Evolutionary conservation across 495 filamentous ascomycete genomes (phyloP), one percentile per base, ranked within the genome.

Genomic region (Opeltia flavorubescens): DNA sequence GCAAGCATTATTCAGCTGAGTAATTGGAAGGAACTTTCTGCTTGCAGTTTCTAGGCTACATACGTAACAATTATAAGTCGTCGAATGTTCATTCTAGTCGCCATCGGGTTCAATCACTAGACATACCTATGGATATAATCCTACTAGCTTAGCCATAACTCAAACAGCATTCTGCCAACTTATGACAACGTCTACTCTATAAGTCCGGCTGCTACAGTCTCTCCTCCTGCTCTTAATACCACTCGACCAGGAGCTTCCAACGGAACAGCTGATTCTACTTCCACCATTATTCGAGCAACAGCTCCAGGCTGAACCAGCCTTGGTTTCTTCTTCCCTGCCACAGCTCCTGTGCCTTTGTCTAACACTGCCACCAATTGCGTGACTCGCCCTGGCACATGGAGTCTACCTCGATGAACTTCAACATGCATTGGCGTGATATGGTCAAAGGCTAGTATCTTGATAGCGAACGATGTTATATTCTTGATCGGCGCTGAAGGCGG

Each of bases 381-480:
- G 39, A 96, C 81, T 49, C 74, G 78, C 2, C 83, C 91, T 0
- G 86, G 72, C 0, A 78, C 76, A 62, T 94, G 83, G 46, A 95
- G 65, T 25, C 86, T 71, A 2, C 93, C 93, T 21, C 84, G 69
- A 60, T 93, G 87, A 15, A 96, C 75, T 56, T 95, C 91, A 29
- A 95, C 79, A 47, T 74, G 70, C 79, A 88, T 88, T 2, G 91
- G 91, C 61, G 84, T 79, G 26, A 98, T 55, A 44, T 86, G 78
- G 50, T 95, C 86, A 59, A 96, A 93, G 2, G 89, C 87, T 26
- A 94, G 66, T 3, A 91, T 74, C 68, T 95, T 94, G 34, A 80
- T 66, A 9, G 73, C 83, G 53, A 96, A 89, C 8, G 65, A 70
- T 24, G 76, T 78, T 35, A 84, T 60, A 47, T 78, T 80, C 9